These are phyloP conservation scores for Lodderomyces pseudojiufengensis DNA, from an alignment of 1,139 yeast genomes.

Conservation along the genomic window DNA sequence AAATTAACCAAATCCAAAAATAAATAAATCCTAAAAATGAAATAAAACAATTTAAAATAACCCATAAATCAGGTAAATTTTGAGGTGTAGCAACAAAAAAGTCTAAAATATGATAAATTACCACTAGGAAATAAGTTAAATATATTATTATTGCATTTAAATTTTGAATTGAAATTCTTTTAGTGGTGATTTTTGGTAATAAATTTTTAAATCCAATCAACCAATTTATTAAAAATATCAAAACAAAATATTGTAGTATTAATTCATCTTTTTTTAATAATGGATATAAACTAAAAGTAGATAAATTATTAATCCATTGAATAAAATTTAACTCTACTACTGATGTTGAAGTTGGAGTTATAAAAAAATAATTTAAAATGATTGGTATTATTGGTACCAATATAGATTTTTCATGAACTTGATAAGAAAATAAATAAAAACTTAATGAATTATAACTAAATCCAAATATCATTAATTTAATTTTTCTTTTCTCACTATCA, in stretches of 20 bases:
- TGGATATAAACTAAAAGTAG: conserved; percentile 86
- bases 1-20: conserved; percentile 76
- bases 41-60: conserved; percentile 65
- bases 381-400: conserved; percentile 85
- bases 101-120: conserved; percentile 55
- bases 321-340: conserved; percentile 63
- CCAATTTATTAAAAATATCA: conserved; percentile 75
- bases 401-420: conserved; percentile 92
- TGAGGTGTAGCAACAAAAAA: conserved; percentile 48
- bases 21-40: conserved; percentile 73
- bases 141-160: conserved; percentile 57
- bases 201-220: conserved; percentile 46
- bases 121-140: conserved; percentile 56
- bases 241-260: conserved; percentile 63
- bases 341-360: too few relatives aligned
- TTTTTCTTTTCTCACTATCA: conserved; percentile 14
- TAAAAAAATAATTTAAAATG: conserved; percentile 41
- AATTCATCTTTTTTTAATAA: conserved; percentile 73
- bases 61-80: conserved; percentile 81
- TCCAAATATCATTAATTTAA: conserved; percentile 52
- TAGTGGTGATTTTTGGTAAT: conserved; percentile 1
- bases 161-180: conserved; percentile 19
- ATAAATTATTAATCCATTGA: conserved; percentile 84
- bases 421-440: conserved; percentile 86
- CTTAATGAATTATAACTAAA: conserved; percentile 83